A percentile compares a stretch with the other conserved stretches of the same genome.
Evolutionary conservation across 2,329 filamentous ascomycete species (phyloP).

Genomic region (Orbilia oligospora): DNA sequence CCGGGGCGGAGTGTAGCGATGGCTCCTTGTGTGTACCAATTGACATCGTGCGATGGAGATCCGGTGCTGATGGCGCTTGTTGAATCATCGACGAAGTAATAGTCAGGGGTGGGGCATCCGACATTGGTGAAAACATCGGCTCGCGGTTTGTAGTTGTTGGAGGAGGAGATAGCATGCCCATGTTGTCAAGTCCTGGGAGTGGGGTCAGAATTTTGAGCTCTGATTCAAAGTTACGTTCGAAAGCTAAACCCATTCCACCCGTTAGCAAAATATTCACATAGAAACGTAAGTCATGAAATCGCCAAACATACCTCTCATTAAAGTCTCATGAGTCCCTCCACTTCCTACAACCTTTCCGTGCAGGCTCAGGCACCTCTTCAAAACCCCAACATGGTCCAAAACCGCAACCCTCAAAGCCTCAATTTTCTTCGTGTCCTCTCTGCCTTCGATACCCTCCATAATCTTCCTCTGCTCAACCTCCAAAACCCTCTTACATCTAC

Average conservation of each 20-base stretch:
- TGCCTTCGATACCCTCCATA: constrained; percentile 69
- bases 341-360: constrained; percentile 74
- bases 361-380: constrained; percentile 83
- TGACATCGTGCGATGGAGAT: constrained; percentile 56
- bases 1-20: constrained; percentile 52
- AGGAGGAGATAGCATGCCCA: constrained; percentile 66
- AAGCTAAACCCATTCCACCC: constrained; percentile 69
- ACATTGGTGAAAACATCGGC: constrained; percentile 52
- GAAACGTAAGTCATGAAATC: constrained; percentile 18
- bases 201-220: constrained; percentile 77
- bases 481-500: constrained; percentile 63
- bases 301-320: constrained; percentile 75
- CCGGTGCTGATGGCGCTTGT: constrained; percentile 51
- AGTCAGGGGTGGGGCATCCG: constrained; percentile 51
- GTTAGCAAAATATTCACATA: constrained; percentile 51
- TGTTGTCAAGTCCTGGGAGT: constrained; percentile 68
- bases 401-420: constrained; percentile 88
- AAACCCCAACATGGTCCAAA: constrained; percentile 87
- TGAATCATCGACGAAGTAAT: constrained; percentile 60
- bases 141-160: constrained; percentile 49
- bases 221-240: constrained; percentile 75
- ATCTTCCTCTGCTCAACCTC: constrained; percentile 69
- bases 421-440: constrained; percentile 73
- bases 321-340: constrained; percentile 74
- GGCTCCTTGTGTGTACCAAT: constrained; percentile 50